A percentile compares a stretch with the other conserved stretches of the same genome.
Evolutionary conservation across 306 rosid species (phyloP).

Genomic region (Acacia acuminata): DNA sequence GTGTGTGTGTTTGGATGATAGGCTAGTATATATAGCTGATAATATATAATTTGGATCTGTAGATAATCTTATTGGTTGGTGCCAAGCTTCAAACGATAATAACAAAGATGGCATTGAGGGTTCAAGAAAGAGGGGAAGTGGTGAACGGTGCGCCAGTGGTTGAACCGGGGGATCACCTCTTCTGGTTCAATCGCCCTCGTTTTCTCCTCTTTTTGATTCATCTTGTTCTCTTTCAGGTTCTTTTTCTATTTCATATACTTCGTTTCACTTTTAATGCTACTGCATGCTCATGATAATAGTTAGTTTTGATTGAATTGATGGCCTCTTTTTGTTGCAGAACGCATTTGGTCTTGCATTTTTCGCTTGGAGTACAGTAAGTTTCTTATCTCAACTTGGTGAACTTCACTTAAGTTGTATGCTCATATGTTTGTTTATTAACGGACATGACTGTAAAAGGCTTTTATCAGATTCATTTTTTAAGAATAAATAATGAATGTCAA

Average conservation of each 20-base stretch:
- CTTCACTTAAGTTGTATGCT: no score
- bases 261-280: neutral
- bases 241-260: neutral
- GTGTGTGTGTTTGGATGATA: no score
- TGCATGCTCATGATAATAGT: no score
- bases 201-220: slow-evolving; percentile 74
- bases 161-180: slow-evolving; percentile 73
- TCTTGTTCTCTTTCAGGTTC: slow-evolving; percentile 79
- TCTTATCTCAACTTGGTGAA: no score
- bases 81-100: slow-evolving; percentile 73
- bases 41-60: slow-evolving; percentile 3
- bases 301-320: no score
- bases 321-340: no score
- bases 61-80: slow-evolving; percentile 80
- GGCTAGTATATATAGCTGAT: neutral
- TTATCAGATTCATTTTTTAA: neutral
- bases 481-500: neutral
- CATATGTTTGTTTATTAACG: no score
- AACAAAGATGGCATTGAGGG: slow-evolving; percentile 69
- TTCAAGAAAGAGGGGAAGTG: slow-evolving; percentile 73
- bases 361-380: no score
- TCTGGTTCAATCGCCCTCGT: slow-evolving; percentile 77
- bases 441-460: no score
- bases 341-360: no score
- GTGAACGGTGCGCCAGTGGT: slow-evolving; percentile 79